A percentile compares a stretch with the other conserved stretches of the same genome.
Conservation (phyloP, 441 rosid species). For the Gossypium gossypioides region DNA sequence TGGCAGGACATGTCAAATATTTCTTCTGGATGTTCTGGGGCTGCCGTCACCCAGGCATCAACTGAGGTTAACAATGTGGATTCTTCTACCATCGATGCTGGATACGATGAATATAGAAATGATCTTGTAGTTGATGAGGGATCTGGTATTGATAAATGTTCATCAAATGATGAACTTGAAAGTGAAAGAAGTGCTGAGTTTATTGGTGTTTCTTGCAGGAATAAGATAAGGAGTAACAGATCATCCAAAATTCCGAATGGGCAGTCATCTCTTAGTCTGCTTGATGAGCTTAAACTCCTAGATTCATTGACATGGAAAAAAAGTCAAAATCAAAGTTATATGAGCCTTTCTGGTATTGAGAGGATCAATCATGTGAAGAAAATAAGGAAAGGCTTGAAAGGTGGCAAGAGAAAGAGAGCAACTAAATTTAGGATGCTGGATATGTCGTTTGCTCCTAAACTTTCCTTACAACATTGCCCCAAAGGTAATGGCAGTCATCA, state of each 20-base stretch:
- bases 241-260: slow-evolving; percentile 16
- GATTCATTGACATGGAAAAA: slow-evolving; percentile 40
- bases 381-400: slow-evolving; percentile 16
- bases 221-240: slow-evolving; percentile 12
- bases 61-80: slow-evolving; percentile 24
- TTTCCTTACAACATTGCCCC: slow-evolving; percentile 4
- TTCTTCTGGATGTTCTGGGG: slow-evolving; percentile 38
- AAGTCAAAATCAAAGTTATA: slow-evolving; percentile 20
- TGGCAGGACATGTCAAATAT: slow-evolving; percentile 35
- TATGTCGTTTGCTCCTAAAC: slow-evolving; percentile 3
- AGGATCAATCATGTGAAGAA: slow-evolving; percentile 20
- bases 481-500: slow-evolving; percentile 4
- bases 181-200: slow-evolving; percentile 39
- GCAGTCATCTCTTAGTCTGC: slow-evolving; percentile 31
- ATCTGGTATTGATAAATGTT: slow-evolving; percentile 40
- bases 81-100: slow-evolving; percentile 25
- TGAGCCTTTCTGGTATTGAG: slow-evolving; percentile 15
- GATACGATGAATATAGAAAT: slow-evolving; percentile 18
- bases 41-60: slow-evolving; percentile 36
- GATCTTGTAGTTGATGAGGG: slow-evolving; percentile 38
- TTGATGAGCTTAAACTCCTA: slow-evolving; percentile 49
- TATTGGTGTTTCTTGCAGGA: slow-evolving; percentile 19
- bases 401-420: slow-evolving; percentile 31
- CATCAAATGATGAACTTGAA: slow-evolving; percentile 40
- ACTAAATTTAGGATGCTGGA: slow-evolving; percentile 20